Base-by-base conservation (phyloP, 2,329 filamentous ascomycete species). In the Neonectria sp. region DNA sequence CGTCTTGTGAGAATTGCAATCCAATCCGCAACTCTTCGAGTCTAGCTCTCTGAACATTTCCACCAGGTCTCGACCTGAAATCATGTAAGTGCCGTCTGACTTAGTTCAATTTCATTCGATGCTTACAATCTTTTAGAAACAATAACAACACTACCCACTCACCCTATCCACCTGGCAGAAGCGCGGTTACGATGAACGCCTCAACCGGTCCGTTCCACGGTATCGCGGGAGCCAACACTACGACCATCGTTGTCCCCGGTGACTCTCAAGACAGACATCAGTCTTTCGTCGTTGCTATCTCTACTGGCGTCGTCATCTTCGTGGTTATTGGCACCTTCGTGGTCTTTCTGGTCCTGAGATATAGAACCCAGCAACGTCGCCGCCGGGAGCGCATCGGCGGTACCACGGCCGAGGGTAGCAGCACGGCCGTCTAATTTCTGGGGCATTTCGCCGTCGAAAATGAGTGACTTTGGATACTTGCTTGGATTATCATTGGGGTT, bases 171-270 rank as follows among this genome's bases (percentile, higher is more conserved):
- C 31, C 31, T 24, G 2, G n/a, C 51, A 37, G 12, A 31, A 52
- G 21, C 51, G 13, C 25, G 6, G 7, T 15, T 4, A 9, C 25
- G 6, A 53, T 53, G 51, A 31, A 53, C 33, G 21, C 51, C 29
- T 31, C 51, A 2, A 17, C 21, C n/a, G 51, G 51, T n/a, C 51
- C 31, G 11, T 53, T 53, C n/a, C 51, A 31, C 31, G 51, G 51
- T n/a, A 21, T 24, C 29, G 51, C 17, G 6, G 31, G 51, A 7
- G n/a, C n/a, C 51, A 53, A 35, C 31, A 24, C 29, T 11, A 53
- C 51, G 2, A 7, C 31, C 31, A 37, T 53, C 3, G 11, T 35
- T 15, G 11, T 35, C 51, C 6, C 29, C 31, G 6, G 21, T 6
- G 5, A 35, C 29, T 12, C 31, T n/a, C 9, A 9, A 8, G 51